These are phyloP conservation scores for Erythrophleum fordii DNA, from an alignment of 306 rosid species.

Conservation along the genomic window DNA sequence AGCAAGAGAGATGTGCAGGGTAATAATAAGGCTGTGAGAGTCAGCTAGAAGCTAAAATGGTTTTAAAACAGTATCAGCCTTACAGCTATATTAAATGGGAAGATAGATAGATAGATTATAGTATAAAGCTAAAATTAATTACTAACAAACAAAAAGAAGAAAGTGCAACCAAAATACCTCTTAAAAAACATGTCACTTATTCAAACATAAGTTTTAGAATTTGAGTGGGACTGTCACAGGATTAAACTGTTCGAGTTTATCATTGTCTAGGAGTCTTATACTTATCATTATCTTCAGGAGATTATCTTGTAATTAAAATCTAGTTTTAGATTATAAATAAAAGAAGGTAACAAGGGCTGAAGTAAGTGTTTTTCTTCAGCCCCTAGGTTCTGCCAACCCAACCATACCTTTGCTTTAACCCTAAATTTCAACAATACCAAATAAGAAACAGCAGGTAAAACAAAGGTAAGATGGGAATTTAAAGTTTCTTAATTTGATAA, in stretches of 20 bases:
- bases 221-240: not conserved
- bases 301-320: not conserved
- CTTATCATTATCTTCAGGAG: not conserved
- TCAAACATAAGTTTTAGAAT: not conserved
- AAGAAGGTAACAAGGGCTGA: not conserved
- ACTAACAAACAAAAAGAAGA: conserved; percentile 10
- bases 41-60: not conserved
- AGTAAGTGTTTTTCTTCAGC: not conserved
- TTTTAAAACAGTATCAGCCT: not conserved
- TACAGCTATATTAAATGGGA: not conserved
- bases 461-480: not conserved
- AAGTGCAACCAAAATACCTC: not conserved
- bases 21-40: not conserved
- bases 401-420: not conserved
- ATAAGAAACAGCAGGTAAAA: not conserved
- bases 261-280: not conserved
- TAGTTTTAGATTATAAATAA: not conserved
- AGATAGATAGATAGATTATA: not conserved
- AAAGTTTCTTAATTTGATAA: not conserved
- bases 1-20: not conserved
- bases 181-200: not conserved
- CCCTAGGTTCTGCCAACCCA: not conserved
- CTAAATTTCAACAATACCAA: not conserved
- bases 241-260: not conserved
- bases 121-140: not conserved